phyloP scores from a whole-genome alignment of 2,329 filamentous ascomycete genomes.

The Clarireedia homoeocarpa region DNA sequence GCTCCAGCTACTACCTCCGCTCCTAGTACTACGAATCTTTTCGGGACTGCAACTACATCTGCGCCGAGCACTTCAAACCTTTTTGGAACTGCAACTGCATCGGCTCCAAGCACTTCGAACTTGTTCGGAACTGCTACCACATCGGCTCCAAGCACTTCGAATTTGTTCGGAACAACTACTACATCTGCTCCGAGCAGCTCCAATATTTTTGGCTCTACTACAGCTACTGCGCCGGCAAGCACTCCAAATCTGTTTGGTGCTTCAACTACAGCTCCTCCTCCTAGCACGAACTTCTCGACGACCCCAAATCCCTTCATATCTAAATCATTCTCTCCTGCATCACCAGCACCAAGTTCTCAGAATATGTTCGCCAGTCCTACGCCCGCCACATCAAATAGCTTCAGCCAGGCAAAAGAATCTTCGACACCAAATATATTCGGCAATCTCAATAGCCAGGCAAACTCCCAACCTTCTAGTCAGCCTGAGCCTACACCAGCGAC shows the following conservation, averaged over 20 bases:
- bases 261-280: neutral
- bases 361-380: neutral
- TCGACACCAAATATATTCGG: slow-evolving; percentile 13
- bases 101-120: slow-evolving; percentile 5
- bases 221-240: neutral
- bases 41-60: no score
- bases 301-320: neutral
- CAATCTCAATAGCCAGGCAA: slow-evolving; percentile 7
- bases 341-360: neutral
- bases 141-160: slow-evolving; percentile 3
- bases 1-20: neutral
- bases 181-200: neutral
- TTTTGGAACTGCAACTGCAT: neutral
- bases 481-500: slow-evolving; percentile 4
- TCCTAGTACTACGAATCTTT: no score
- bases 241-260: neutral
- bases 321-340: neutral
- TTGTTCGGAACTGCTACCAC: slow-evolving; percentile 5
- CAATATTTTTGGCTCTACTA: neutral
- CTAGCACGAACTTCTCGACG: neutral
- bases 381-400: neutral
- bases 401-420: neutral
- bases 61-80: no score
- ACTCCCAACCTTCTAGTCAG: neutral
- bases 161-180: slow-evolving; percentile 10